phyloP scores from a whole-genome alignment of 2,329 filamentous ascomycete genomes.

The Colletotrichum noveboracense region DNA sequence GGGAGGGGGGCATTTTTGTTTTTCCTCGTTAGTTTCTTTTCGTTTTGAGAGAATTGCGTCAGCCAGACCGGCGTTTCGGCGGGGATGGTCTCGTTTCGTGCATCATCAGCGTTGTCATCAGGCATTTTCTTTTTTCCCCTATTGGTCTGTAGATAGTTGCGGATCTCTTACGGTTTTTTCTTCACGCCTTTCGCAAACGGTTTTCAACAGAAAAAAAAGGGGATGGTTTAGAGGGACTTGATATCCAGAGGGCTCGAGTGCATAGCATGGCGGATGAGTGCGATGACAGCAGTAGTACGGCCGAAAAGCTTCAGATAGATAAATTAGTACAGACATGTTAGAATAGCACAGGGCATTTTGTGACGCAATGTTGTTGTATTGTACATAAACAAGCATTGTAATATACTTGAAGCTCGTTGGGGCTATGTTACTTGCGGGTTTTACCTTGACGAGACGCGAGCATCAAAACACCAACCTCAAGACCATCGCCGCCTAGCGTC shows the following conservation, averaged over 20 bases:
- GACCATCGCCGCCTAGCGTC: not conserved
- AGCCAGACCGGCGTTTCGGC: not conserved
- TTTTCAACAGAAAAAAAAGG: not conserved
- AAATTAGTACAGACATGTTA: not conserved
- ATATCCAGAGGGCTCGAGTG: not conserved
- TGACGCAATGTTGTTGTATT: not conserved
- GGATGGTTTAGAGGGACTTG: not conserved
- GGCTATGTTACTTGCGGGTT: not conserved
- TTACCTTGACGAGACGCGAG: not conserved
- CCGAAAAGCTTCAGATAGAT: not conserved
- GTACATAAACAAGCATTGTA: not conserved
- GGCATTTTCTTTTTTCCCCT: not conserved
- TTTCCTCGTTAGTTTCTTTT: not conserved
- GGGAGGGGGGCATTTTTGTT: not conserved
- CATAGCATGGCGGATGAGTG: not conserved
- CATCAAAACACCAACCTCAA: not conserved
- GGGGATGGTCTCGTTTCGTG: not conserved
- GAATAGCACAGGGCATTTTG: not conserved
- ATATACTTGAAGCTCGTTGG: not conserved
- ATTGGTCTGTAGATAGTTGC: not conserved
- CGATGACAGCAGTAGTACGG: not conserved
- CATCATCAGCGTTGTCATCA: not conserved
- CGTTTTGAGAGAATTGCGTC: not conserved
- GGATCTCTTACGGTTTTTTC: not conserved
- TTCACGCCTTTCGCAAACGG: not conserved